These are phyloP conservation scores for Populus hybrid DNA, from an alignment of 441 rosid genomes.

Conservation along the genomic window DNA sequence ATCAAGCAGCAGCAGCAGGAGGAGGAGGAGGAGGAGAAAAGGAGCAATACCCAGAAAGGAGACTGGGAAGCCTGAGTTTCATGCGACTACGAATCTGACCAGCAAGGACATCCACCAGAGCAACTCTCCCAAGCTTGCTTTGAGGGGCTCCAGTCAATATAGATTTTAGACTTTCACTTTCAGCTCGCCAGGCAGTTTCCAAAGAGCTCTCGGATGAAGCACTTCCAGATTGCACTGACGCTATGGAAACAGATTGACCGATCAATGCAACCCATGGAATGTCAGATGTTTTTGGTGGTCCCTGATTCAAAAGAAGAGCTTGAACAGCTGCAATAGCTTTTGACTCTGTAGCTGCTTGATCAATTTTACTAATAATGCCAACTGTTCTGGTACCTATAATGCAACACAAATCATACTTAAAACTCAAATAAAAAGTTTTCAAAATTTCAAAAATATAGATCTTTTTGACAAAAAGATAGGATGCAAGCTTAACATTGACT, in stretches of 20 bases:
- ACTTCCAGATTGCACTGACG: slow-evolving; percentile 75
- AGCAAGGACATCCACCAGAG: slow-evolving; percentile 82
- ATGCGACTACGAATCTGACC: slow-evolving; percentile 82
- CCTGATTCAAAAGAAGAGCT: slow-evolving; percentile 78
- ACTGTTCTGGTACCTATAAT: slow-evolving; percentile 79
- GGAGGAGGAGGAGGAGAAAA: neutral
- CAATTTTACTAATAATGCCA: slow-evolving; percentile 87
- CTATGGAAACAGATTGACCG: slow-evolving; percentile 89
- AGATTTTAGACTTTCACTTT: slow-evolving; percentile 86
- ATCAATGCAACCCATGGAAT: slow-evolving; percentile 97
- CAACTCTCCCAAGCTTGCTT: slow-evolving; percentile 86
- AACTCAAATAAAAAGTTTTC: neutral
- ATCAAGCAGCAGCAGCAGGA: neutral
- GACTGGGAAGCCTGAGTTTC: slow-evolving; percentile 87
- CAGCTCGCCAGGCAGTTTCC: slow-evolving; percentile 97
- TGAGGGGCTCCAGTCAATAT: slow-evolving; percentile 79
- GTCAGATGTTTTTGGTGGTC: slow-evolving; percentile 83
- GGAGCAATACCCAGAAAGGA: slow-evolving; percentile 75
- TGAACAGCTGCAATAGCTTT: slow-evolving; percentile 94
- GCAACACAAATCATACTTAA: neutral
- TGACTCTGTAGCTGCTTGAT: slow-evolving; percentile 80
- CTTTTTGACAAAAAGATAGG: neutral
- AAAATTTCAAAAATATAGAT: neutral
- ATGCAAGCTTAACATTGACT: slow-evolving; percentile 24
- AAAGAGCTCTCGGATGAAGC: slow-evolving; percentile 65